Evolutionary conservation across 2,329 filamentous ascomycete species (phyloP).

Genomic region (Ceratocystis albifundus): DNA sequence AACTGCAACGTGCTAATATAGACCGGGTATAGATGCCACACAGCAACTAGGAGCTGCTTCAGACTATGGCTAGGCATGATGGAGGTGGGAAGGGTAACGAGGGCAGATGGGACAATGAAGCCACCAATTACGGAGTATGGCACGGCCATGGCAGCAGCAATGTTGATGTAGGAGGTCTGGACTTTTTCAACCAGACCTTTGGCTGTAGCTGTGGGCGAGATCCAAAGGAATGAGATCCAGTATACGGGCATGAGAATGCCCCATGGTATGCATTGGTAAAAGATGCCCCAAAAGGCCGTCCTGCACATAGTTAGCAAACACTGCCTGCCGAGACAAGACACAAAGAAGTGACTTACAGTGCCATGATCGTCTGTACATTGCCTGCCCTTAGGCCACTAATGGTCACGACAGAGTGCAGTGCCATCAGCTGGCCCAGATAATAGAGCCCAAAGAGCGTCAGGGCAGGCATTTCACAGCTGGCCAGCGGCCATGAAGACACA

Average conservation of each 20-base stretch:
- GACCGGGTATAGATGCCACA: slow-evolving; percentile 27
- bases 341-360: slow-evolving; percentile 22
- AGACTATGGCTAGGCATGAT: slow-evolving; percentile 21
- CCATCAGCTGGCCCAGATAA: slow-evolving; percentile 25
- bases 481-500: slow-evolving; percentile 24
- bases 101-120: slow-evolving; percentile 24
- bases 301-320: slow-evolving; percentile 21
- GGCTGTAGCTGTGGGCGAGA: slow-evolving; percentile 23
- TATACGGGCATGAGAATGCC: slow-evolving; percentile 26
- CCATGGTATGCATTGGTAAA: slow-evolving; percentile 26
- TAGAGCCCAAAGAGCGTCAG: slow-evolving; percentile 25
- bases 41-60: slow-evolving; percentile 24
- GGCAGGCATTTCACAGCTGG: slow-evolving; percentile 21
- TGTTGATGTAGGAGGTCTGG: slow-evolving; percentile 14
- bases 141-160: slow-evolving; percentile 22
- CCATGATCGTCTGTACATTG: slow-evolving; percentile 24
- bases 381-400: slow-evolving; percentile 25
- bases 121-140: slow-evolving; percentile 24
- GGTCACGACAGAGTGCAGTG: slow-evolving; percentile 24
- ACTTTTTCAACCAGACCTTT: slow-evolving; percentile 15
- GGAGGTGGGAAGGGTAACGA: slow-evolving; percentile 24
- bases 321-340: neutral
- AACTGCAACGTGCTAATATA: slow-evolving; percentile 23
- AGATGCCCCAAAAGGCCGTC: slow-evolving; percentile 25
- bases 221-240: slow-evolving; percentile 25